Evolutionary conservation across 2,329 filamentous ascomycete species (phyloP).

Genomic region (Aspergillus vadensis): DNA sequence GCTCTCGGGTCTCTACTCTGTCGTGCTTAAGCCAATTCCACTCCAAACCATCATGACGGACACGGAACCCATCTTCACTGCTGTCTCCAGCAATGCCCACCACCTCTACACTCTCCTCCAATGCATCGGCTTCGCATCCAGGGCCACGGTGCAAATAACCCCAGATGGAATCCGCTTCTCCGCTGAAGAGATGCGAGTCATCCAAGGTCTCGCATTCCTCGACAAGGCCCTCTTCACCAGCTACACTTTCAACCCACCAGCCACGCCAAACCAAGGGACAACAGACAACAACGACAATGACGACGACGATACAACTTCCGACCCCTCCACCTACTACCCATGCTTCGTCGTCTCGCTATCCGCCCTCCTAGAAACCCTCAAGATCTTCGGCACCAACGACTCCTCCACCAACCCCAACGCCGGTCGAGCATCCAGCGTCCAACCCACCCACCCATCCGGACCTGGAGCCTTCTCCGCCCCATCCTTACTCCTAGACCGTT

Average conservation of each 20-base stretch:
- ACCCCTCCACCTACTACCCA: constrained; percentile 50
- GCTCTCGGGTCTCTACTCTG: constrained; percentile 15
- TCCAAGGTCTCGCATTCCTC: constrained; percentile 88
- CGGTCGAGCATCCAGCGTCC: constrained; percentile 32
- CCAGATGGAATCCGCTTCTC: constrained; percentile 84
- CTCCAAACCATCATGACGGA: constrained; percentile 18
- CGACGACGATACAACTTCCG: constrained; percentile 41
- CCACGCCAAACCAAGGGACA: constrained; percentile 19
- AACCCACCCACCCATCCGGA: constrained; percentile 44
- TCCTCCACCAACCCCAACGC: constrained; percentile 44
- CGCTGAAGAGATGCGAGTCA: constrained; percentile 82
- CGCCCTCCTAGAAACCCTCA: constrained; percentile 87
- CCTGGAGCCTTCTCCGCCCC: constrained; percentile 81
- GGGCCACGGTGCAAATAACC: constrained; percentile 72
- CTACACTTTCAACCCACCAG: constrained; percentile 67
- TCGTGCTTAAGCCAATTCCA: constrained; percentile 7
- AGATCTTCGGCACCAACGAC: constrained; percentile 84
- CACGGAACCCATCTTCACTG: constrained; percentile 55
- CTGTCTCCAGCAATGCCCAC: constrained; percentile 63
- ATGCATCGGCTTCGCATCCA: constrained; percentile 63
- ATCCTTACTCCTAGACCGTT: constrained; percentile 77
- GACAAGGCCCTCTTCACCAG: constrained; percentile 86
- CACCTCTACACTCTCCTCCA: constrained; percentile 62
- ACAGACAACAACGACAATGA: constrained; percentile 18
- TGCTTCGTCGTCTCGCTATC: constrained; percentile 85